Evolutionary conservation across 768 basidiomycete genomes (phyloP).

Genomic region (Auriscalpium orientale): DNA sequence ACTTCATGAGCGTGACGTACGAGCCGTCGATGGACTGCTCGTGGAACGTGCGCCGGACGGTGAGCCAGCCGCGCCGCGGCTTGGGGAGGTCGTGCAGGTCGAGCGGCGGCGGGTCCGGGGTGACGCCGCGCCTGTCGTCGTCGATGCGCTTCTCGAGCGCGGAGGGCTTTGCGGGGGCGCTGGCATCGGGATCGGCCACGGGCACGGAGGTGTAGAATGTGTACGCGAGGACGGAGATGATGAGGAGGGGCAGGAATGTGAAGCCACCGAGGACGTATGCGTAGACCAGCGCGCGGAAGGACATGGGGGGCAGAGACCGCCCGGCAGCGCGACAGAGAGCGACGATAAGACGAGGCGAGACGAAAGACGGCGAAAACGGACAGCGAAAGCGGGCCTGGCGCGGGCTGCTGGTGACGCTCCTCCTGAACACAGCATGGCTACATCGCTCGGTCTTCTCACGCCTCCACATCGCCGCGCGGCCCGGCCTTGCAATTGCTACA

Average conservation of each 20-base stretch:
- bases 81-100: slow-evolving; percentile 51
- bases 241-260: slow-evolving; percentile 78
- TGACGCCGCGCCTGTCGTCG: slow-evolving; percentile 22
- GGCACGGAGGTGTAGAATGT: slow-evolving; percentile 82
- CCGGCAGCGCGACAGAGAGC: neutral
- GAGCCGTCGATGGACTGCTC: slow-evolving; percentile 54
- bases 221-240: slow-evolving; percentile 49
- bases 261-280: slow-evolving; percentile 87
- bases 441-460: no score
- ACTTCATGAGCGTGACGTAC: slow-evolving; percentile 74
- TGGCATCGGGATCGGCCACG: slow-evolving; percentile 46
- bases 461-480: no score
- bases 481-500: no score
- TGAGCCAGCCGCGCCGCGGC: slow-evolving; percentile 76
- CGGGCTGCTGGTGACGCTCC: no score
- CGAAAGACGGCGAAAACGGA: neutral
- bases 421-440: no score
- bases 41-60: slow-evolving; percentile 72
- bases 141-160: slow-evolving; percentile 9
- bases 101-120: slow-evolving; percentile 15
- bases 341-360: neutral
- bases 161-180: slow-evolving; percentile 28
- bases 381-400: neutral
- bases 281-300: slow-evolving; percentile 63
- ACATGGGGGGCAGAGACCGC: slow-evolving; percentile 37